Evolutionary conservation across 2,329 filamentous ascomycete species (phyloP).

Genomic region (Aspergillus fijiensis): DNA sequence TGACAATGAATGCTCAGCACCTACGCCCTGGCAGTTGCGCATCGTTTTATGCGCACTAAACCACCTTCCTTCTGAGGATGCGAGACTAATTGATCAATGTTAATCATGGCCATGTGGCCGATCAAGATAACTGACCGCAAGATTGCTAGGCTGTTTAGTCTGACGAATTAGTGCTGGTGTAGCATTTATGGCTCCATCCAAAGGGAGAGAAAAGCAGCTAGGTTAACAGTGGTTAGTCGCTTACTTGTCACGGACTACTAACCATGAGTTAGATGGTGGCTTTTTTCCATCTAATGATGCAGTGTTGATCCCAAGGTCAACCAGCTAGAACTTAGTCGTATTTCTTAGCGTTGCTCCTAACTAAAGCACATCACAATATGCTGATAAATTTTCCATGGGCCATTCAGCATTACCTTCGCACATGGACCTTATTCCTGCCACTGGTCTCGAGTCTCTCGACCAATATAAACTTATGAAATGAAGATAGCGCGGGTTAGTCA

Average conservation of each 20-base stretch:
- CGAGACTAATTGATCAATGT: constrained; percentile 5
- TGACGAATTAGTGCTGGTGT: neutral
- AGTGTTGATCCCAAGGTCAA: constrained; percentile 12
- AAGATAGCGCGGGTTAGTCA: neutral
- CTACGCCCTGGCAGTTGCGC: neutral
- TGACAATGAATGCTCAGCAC: neutral
- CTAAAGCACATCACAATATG: constrained; percentile 1
- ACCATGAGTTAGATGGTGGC: constrained; percentile 2
- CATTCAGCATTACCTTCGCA: neutral
- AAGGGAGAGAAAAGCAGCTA: neutral
- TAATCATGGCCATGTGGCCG: constrained; percentile 4
- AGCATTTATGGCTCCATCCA: neutral
- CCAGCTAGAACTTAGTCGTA: neutral
- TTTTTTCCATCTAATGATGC: constrained; percentile 8
- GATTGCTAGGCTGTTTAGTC: neutral
- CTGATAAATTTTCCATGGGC: neutral
- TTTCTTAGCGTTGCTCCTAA: constrained; percentile 2
- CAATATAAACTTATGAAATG: neutral
- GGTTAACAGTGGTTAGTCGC: neutral
- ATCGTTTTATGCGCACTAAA: neutral
- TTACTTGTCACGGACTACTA: neutral
- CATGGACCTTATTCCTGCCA: constrained; percentile 1
- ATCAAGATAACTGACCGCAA: constrained; percentile 1
- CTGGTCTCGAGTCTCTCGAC: neutral
- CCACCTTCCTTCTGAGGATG: neutral